phyloP scores from a whole-genome alignment of 2,329 filamentous ascomycete genomes.

The Monilinia fructicola region DNA sequence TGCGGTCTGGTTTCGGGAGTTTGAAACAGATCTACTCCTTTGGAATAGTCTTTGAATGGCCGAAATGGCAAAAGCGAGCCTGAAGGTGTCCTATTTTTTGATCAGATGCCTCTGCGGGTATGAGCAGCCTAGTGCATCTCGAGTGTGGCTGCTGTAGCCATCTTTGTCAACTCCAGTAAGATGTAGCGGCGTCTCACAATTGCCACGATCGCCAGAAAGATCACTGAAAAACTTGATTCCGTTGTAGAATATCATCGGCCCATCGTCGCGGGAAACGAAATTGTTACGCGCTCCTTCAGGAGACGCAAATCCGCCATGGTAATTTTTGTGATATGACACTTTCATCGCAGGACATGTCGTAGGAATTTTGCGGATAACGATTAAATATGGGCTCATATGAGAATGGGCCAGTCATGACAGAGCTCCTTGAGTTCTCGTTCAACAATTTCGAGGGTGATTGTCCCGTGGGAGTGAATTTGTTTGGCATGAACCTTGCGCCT shows the following conservation, averaged over 20 bases:
- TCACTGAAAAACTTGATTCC: constrained; percentile 80
- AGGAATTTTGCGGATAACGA: constrained; percentile 49
- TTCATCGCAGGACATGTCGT: constrained; percentile 38
- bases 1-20: constrained; percentile 28
- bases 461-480: constrained; percentile 23
- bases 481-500: constrained; percentile 32
- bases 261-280: constrained; percentile 56
- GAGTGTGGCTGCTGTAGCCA: constrained; percentile 33
- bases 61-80: constrained; percentile 40
- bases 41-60: constrained; percentile 50
- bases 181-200: constrained; percentile 50
- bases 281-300: constrained; percentile 27
- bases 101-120: constrained; percentile 2
- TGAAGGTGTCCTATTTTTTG: constrained; percentile 29
- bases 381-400: constrained; percentile 65
- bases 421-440: constrained; percentile 31
- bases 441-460: background rate
- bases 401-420: constrained; percentile 49
- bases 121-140: constrained; percentile 29
- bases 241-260: constrained; percentile 81
- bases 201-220: constrained; percentile 64
- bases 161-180: constrained; percentile 49
- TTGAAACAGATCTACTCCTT: constrained; percentile 28
- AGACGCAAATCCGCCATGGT: constrained; percentile 1
- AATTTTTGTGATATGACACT: background rate